These are phyloP conservation scores for Aspergillus affinis DNA, from an alignment of 495 filamentous ascomycete genomes.

Conservation along the genomic window DNA sequence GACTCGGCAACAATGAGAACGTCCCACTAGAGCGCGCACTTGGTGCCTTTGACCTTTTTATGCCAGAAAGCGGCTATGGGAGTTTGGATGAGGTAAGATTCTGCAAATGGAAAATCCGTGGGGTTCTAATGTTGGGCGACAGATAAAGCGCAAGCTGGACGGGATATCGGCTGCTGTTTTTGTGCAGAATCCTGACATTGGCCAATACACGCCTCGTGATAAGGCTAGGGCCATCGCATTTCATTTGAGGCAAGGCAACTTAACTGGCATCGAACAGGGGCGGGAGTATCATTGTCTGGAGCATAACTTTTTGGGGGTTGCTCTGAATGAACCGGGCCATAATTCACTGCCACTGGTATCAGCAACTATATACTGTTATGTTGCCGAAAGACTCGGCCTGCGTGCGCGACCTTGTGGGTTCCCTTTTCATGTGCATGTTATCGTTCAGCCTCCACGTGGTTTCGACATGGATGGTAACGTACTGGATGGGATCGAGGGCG, in stretches of 20 bases:
- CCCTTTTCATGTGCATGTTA: conserved; percentile 76
- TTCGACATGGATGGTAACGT: conserved; percentile 64
- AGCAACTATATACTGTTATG: conserved; percentile 66
- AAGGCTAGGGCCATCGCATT: conserved; percentile 65
- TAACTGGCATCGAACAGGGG: conserved; percentile 66
- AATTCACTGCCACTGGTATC: conserved; percentile 78
- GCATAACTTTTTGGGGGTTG: conserved; percentile 81
- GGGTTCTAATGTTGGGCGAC: conserved; percentile 1
- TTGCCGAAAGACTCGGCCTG: conserved; percentile 66
- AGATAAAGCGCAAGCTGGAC: conserved; percentile 65
- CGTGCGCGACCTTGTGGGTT: conserved; percentile 72
- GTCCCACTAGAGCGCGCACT: conserved; percentile 72
- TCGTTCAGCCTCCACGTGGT: conserved; percentile 59
- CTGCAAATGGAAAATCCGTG: background rate
- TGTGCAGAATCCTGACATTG: conserved; percentile 46
- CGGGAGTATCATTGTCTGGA: conserved; percentile 71
- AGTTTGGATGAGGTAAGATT: conserved; percentile 69
- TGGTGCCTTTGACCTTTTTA: conserved; percentile 84
- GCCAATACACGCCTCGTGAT: conserved; percentile 54
- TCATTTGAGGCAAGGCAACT: conserved; percentile 63
- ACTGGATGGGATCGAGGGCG: conserved; percentile 40
- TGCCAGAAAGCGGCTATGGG: conserved; percentile 65
- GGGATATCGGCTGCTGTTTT: conserved; percentile 55
- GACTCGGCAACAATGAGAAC: conserved; percentile 48
- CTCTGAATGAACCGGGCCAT: conserved; percentile 58